These are phyloP conservation scores for Guyanaporus albipodus DNA, from an alignment of 768 basidiomycete species.

Conservation along the genomic window DNA sequence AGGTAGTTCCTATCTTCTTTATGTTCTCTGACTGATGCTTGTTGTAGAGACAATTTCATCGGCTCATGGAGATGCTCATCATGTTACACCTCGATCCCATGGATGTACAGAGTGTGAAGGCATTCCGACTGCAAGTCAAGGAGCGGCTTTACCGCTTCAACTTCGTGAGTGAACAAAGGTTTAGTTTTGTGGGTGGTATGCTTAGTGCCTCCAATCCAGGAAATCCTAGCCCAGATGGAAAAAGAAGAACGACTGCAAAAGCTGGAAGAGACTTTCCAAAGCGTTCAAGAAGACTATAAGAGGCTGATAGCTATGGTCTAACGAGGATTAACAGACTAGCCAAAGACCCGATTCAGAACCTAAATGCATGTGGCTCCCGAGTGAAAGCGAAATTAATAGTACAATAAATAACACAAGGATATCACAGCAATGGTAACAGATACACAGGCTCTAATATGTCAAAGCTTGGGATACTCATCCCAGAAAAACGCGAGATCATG, in stretches of 20 bases:
- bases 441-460: constrained; percentile 15
- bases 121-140: constrained; percentile 89
- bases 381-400: constrained; percentile 10
- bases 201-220: constrained; percentile 42
- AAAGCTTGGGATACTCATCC: background rate
- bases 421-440: constrained; percentile 12
- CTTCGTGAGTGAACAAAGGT: constrained; percentile 54
- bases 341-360: constrained; percentile 13
- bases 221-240: constrained; percentile 83
- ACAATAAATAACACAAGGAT: constrained; percentile 24
- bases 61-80: constrained; percentile 89
- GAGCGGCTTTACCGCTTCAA: constrained; percentile 94
- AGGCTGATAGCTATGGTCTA: constrained; percentile 62
- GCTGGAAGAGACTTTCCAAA: constrained; percentile 89
- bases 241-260: constrained; percentile 84
- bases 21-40: background rate
- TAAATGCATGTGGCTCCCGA: background rate
- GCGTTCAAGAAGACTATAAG: constrained; percentile 78
- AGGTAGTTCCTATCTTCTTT: constrained; percentile 13
- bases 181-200: background rate
- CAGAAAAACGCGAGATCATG: constrained; percentile 10
- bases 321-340: background rate
- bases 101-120: constrained; percentile 51
- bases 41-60: constrained; percentile 84
- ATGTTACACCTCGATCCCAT: constrained; percentile 62